Conservation (phyloP, 208 protist genomes). For the Wallacemonas sp. region DNA sequence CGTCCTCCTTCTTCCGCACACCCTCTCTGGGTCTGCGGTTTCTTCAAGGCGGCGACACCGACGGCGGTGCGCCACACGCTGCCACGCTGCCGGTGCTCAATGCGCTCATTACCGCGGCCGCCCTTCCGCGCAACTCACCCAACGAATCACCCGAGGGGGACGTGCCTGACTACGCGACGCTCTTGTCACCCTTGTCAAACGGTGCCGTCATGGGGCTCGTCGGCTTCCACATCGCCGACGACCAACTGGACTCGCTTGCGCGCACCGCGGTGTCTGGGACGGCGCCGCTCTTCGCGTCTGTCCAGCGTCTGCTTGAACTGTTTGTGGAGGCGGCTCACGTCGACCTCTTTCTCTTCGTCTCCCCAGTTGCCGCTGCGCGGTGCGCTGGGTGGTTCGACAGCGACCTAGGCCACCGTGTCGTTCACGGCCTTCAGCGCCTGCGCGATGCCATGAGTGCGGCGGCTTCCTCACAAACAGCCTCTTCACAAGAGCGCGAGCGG, state of each 20-base stretch:
- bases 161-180: too few relatives aligned
- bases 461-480: background rate
- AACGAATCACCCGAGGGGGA: too few relatives aligned
- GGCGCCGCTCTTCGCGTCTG: conserved; percentile 8
- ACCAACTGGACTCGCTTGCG: background rate
- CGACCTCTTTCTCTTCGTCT: background rate
- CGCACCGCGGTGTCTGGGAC: background rate
- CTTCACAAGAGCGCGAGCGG: background rate
- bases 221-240: background rate
- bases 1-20: background rate
- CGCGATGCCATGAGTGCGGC: background rate
- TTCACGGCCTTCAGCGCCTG: conserved; percentile 1
- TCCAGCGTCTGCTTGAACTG: conserved; percentile 4
- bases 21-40: background rate
- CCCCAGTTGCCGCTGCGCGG: background rate
- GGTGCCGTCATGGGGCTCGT: background rate
- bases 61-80: background rate
- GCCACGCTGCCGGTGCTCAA: too few relatives aligned
- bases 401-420: background rate
- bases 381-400: background rate
- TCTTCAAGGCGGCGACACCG: background rate
- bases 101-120: background rate
- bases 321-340: background rate
- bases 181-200: background rate
- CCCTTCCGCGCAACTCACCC: too few relatives aligned